These are phyloP conservation scores for Infundibulicybe gibba DNA, from an alignment of 768 basidiomycete genomes.

Conservation along the genomic window DNA sequence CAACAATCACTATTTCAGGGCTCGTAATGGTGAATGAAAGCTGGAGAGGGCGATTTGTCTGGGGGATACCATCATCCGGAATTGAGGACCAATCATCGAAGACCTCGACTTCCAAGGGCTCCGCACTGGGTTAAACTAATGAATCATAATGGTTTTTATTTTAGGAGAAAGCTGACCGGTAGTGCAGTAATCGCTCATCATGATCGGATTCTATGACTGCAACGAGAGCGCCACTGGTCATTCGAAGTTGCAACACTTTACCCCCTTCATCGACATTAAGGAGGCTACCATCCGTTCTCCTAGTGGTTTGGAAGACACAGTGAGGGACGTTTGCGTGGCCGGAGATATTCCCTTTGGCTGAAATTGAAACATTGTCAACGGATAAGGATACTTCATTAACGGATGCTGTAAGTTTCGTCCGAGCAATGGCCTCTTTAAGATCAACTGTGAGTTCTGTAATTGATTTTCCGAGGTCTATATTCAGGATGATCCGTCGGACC, in stretches of 20 bases:
- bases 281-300: constrained; percentile 42
- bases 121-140: constrained; percentile 45
- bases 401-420: constrained; percentile 61
- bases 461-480: constrained; percentile 82
- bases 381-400: constrained; percentile 62
- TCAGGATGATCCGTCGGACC: constrained; percentile 67
- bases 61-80: constrained; percentile 30
- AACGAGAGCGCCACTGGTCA: constrained; percentile 70
- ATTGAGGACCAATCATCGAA: constrained; percentile 78
- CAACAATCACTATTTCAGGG: constrained; percentile 60
- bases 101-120: constrained; percentile 72
- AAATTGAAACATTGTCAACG: constrained; percentile 59
- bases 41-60: constrained; percentile 47
- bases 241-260: constrained; percentile 66
- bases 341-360: constrained; percentile 71
- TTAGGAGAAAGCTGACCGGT: constrained; percentile 50
- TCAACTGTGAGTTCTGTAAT: constrained; percentile 71
- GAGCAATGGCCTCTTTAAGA: constrained; percentile 58
- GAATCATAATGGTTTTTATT: neutral
- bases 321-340: constrained; percentile 65
- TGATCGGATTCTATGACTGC: constrained; percentile 73
- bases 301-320: constrained; percentile 73
- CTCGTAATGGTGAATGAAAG: constrained; percentile 77
- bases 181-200: constrained; percentile 61
- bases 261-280: constrained; percentile 28